A percentile compares a stretch with the other conserved stretches of the same genome.
phyloP scores from a whole-genome alignment of 2,329 filamentous ascomycete genomes.

The Aspergillus candidus region DNA sequence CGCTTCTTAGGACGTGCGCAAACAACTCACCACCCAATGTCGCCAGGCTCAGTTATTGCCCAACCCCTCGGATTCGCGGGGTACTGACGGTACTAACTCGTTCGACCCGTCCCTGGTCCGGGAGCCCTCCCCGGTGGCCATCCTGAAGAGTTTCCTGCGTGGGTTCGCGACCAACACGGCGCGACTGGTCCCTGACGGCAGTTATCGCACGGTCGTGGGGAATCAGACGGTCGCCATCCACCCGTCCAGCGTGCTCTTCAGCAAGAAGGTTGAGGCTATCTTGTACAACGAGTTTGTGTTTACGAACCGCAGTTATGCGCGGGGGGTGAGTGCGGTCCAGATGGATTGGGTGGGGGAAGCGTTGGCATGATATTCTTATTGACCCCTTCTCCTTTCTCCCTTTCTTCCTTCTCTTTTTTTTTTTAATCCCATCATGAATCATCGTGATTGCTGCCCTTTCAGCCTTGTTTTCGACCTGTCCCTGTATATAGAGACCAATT shows the following conservation, averaged over 20 bases:
- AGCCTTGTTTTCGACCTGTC: too few relatives aligned
- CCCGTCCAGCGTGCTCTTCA: conserved; percentile 55
- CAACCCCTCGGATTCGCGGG: conserved; percentile 15
- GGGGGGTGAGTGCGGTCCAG: conserved; percentile 57
- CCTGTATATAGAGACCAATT: too few relatives aligned
- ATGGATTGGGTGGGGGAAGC: conserved; percentile 57
- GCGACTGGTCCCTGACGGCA: conserved; percentile 53
- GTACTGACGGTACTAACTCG: conserved; percentile 2
- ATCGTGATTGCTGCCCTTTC: not conserved
- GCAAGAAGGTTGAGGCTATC: conserved; percentile 56
- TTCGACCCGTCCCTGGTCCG: conserved; percentile 11
- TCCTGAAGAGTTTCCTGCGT: conserved; percentile 53
- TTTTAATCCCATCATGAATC: conserved; percentile 3
- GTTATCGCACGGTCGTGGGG: conserved; percentile 55
- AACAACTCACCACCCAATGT: conserved; percentile 55
- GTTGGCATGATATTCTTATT: conserved; percentile 15
- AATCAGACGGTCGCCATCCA: conserved; percentile 60
- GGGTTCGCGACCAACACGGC: conserved; percentile 59
- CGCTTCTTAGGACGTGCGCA: conserved; percentile 48
- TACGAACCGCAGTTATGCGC: conserved; percentile 58
- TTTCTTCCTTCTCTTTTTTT: not conserved
- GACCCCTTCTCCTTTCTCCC: not conserved
- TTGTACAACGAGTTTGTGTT: conserved; percentile 62
- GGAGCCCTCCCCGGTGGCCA: conserved; percentile 41
- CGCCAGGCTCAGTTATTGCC: conserved; percentile 42